Evolutionary conservation across 2,329 filamentous ascomycete species (phyloP), one percentile per base, ranked within the genome.

Genomic region (Xylaria sp.): DNA sequence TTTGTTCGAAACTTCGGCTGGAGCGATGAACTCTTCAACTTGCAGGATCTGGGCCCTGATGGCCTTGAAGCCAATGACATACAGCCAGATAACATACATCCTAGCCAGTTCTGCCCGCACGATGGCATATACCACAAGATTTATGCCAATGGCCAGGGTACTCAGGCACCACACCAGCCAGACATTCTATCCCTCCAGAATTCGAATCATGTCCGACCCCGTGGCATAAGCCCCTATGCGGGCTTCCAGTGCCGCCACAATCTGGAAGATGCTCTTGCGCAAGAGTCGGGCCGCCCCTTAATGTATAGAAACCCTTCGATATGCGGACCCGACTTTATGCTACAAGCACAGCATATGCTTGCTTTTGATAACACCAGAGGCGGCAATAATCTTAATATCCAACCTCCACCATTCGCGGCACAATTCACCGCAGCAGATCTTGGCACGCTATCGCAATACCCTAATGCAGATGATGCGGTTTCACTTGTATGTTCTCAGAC

Each of bases 401-500:
- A 60, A 55, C 33, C 52, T 61, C 31, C 51, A 33, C 42, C 37
- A 40, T 55, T 38, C 11, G 14, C 17, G 5, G 61, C 55, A 37
- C 55, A 68, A 19, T 70, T 70, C 52, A 57, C 60, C 14, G n/a
- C 64, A 31, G 57, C 65, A 11, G 67, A 70, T 43, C 43, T 70
- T 12, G 63, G 65, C 5, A n/a, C 50, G 17, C 31, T 55, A 23
- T 37, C 61, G 15, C 60, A 67, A 42, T 35, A 38, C 25, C 45
- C 55, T 2, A 57, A 63, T 17, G 57, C 61, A 43, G 67, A 74
- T 31, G 69, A 72, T 37, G 63, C 64, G 33, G 66, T 57, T 9
- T 72, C 71, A 1, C 58, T 57, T 35, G 52, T 69, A 15, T 69
- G 66, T 40, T 70, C 67, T 33, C 70, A 70, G 35, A 65, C 68